Evolutionary conservation across 23 red algal species (phyloP), one percentile per base, ranked within the genome.

Genomic region (Chondrus crispus): DNA sequence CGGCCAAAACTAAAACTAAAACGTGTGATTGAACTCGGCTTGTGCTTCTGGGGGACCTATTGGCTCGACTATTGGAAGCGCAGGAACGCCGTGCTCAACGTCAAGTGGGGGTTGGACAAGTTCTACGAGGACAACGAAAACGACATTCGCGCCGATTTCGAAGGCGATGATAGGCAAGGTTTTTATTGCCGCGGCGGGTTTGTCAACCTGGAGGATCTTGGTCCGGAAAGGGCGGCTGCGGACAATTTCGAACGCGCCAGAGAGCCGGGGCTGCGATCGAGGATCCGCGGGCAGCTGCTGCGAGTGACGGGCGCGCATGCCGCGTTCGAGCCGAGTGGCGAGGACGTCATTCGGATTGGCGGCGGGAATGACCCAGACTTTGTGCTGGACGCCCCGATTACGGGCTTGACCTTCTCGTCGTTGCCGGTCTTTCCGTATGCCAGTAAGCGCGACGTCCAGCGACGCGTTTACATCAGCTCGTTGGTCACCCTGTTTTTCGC

Each of bases 11-110:
- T n/a, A n/a, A n/a, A n/a, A n/a, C n/a, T n/a, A n/a, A n/a, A n/a
- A n/a, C n/a, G n/a, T n/a, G n/a, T n/a, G n/a, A n/a, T n/a, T n/a
- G n/a, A n/a, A n/a, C n/a, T 88, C 20, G 92, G 82, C 11, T 16
- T 95, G 2, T 88, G 64, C 10, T 84, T 88, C 42, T 95, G 93
- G 93, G 75, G 46, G 26, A 84, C 84, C 10, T 84, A 84, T 44
- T 81, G 85, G 62, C 28, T 90, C 4, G 85, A 90, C 32, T 58
- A 80, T 60, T 95, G 93, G 93, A 90, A 90, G 85, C 83, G 93
- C 32, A 68, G 93, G 30, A 88, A 88, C 32, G 85, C 85, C 48
- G 73, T 88, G 26, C 85, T 95, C 2, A 88, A 84, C 68, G 85
- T 84, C 63, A 60, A 77, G 62, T 95, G 93, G 93, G 93, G 93